These are phyloP conservation scores for Phylloporus scabripes DNA, from an alignment of 768 basidiomycete species.

Conservation along the genomic window DNA sequence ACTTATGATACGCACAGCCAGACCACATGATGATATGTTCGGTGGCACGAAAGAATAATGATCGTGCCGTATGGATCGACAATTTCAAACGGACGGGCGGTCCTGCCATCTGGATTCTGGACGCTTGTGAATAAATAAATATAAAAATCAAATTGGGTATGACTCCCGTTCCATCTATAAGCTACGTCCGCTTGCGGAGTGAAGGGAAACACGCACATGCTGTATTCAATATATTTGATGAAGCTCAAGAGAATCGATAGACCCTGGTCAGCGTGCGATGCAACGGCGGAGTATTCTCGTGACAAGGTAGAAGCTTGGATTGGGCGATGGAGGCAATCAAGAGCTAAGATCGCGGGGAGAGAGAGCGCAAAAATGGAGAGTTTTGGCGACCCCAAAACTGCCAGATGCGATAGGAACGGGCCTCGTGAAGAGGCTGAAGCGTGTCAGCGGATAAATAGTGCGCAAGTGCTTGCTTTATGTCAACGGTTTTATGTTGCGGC, in stretches of 20 bases:
- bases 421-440: constrained; percentile 11
- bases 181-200: constrained; percentile 9
- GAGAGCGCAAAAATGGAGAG: constrained; percentile 4
- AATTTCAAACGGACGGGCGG: constrained; percentile 14
- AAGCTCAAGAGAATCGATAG: constrained; percentile 10
- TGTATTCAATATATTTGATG: constrained; percentile 5
- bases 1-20: constrained; percentile 20
- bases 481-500: constrained; percentile 13
- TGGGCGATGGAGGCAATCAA: neutral
- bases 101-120: neutral
- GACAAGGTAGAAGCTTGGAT: constrained; percentile 3
- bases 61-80: constrained; percentile 9
- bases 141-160: constrained; percentile 3
- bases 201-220: constrained; percentile 16
- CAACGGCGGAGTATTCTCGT: neutral
- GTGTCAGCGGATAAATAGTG: constrained; percentile 12
- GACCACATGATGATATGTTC: constrained; percentile 6
- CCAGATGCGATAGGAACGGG: constrained; percentile 22
- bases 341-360: neutral
- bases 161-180: constrained; percentile 10
- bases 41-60: neutral
- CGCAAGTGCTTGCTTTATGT: constrained; percentile 22
- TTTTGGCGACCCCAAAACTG: constrained; percentile 29
- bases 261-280: constrained; percentile 14
- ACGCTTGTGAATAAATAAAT: neutral